phyloP scores from a whole-genome alignment of 805 yeast genomes.

The Candida fluviatilis region DNA sequence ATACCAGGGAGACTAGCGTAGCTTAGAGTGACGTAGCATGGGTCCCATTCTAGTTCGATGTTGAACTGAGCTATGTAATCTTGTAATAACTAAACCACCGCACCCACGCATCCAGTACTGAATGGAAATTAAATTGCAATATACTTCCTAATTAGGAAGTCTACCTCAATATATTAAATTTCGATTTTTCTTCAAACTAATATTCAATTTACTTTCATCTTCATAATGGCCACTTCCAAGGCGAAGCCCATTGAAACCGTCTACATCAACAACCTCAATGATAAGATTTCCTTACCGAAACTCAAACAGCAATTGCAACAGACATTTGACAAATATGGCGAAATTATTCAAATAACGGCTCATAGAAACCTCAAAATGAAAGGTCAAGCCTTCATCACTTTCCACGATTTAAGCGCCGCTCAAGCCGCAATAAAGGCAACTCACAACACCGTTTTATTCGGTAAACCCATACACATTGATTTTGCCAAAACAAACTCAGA shows the following conservation, averaged over 20 bases:
- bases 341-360: slow-evolving; percentile 48
- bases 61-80: no score
- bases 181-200: no score
- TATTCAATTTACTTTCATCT: no score
- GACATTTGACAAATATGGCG: slow-evolving; percentile 44
- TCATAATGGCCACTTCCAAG: no score
- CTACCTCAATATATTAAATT: no score
- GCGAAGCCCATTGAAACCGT: slow-evolving; percentile 26
- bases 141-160: not conserved
- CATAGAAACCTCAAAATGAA: slow-evolving; percentile 60
- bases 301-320: slow-evolving; percentile 41
- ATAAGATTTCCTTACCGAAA: slow-evolving; percentile 52
- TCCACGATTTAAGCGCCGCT: slow-evolving; percentile 41
- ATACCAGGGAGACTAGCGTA: no score
- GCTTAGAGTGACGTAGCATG: no score
- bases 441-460: slow-evolving; percentile 40
- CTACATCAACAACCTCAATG: slow-evolving; percentile 73
- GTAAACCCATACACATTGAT: slow-evolving; percentile 44
- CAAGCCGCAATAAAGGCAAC: slow-evolving; percentile 39
- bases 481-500: slow-evolving; percentile 47
- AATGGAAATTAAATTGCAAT: no score
- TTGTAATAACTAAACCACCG: no score
- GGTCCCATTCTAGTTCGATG: no score
- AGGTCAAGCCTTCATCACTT: slow-evolving; percentile 81
- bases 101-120: no score